Evolutionary conservation across 768 basidiomycete species (phyloP).

Genomic region (Tulasnella sp.): DNA sequence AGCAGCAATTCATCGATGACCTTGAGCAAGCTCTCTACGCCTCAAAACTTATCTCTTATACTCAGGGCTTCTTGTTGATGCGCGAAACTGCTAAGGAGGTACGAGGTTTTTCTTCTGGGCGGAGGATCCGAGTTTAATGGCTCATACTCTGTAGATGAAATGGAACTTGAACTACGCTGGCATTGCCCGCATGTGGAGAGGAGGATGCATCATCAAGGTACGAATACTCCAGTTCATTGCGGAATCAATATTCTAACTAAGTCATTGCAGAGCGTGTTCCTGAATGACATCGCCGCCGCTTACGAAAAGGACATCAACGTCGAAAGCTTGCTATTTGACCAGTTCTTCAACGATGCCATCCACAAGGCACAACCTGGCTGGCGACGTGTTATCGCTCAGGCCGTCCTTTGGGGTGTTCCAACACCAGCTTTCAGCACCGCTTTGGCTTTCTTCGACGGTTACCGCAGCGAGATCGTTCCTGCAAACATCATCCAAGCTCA

Average conservation of each 20-base stretch:
- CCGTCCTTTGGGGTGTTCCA: slow-evolving; percentile 95
- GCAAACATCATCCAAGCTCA: slow-evolving; percentile 95
- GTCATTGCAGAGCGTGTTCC: slow-evolving; percentile 69
- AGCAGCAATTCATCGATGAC: slow-evolving; percentile 97
- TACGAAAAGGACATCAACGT: slow-evolving; percentile 79
- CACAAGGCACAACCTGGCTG: slow-evolving; percentile 96
- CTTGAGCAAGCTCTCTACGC: slow-evolving; percentile 99
- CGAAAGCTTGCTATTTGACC: slow-evolving; percentile 90
- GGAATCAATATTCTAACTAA: not conserved
- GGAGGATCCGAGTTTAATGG: not conserved
- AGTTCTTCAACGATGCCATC: slow-evolving; percentile 98
- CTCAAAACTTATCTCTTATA: slow-evolving; percentile 99
- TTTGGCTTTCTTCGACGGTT: slow-evolving; percentile 97
- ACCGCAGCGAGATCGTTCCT: slow-evolving; percentile 90
- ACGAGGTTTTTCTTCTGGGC: slow-evolving; percentile 25
- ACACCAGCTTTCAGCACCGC: slow-evolving; percentile 98
- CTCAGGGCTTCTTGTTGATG: slow-evolving; percentile 99
- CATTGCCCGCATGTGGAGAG: slow-evolving; percentile 99
- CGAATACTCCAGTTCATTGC: slow-evolving; percentile 2
- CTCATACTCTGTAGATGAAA: slow-evolving; percentile 43
- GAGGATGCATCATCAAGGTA: slow-evolving; percentile 98
- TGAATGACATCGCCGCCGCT: slow-evolving; percentile 85
- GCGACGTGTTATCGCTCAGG: slow-evolving; percentile 95
- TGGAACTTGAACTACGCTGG: slow-evolving; percentile 98
- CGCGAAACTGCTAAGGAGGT: slow-evolving; percentile 94